These are phyloP conservation scores for Papiliotrema flavescens DNA, from an alignment of 1,284 basidiomycete genomes.

Conservation along the genomic window DNA sequence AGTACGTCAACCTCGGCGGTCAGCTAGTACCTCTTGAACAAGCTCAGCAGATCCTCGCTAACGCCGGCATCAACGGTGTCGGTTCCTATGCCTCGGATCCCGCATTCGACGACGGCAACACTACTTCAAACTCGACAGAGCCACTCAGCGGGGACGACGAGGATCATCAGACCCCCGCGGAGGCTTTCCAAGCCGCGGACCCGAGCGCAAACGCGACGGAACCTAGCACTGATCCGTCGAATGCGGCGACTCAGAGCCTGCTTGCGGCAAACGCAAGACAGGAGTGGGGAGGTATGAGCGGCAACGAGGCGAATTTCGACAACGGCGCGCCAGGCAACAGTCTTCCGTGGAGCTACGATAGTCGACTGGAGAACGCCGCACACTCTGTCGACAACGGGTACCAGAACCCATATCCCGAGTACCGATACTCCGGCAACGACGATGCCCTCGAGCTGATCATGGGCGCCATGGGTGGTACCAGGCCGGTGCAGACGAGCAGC, in stretches of 20 bases:
- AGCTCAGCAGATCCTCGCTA: not conserved
- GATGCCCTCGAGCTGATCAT: not conserved
- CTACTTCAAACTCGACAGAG: too few relatives aligned
- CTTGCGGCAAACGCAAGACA: too few relatives aligned
- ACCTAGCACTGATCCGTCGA: not conserved
- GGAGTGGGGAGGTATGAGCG: too few relatives aligned
- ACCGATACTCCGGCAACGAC: not conserved
- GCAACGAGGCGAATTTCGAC: too few relatives aligned
- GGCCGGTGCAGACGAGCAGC: not conserved
- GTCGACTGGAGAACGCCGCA: too few relatives aligned
- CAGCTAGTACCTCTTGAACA: not conserved
- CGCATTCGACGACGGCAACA: not conserved
- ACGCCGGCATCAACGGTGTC: not conserved
- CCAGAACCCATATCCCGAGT: not conserved
- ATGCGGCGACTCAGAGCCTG: too few relatives aligned
- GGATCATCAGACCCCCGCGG: not conserved
- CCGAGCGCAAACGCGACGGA: not conserved
- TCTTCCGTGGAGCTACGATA: too few relatives aligned
- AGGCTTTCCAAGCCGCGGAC: not conserved
- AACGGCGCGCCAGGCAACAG: too few relatives aligned
- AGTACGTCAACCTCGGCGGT: not conserved
- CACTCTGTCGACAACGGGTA: not conserved
- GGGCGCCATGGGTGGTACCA: not conserved
- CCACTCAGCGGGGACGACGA: not conserved
- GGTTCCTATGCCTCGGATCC: not conserved